Evolutionary conservation across 495 filamentous ascomycete genomes (phyloP), one percentile per base, ranked within the genome.

Genomic region (Lasiosphaeria hispida): DNA sequence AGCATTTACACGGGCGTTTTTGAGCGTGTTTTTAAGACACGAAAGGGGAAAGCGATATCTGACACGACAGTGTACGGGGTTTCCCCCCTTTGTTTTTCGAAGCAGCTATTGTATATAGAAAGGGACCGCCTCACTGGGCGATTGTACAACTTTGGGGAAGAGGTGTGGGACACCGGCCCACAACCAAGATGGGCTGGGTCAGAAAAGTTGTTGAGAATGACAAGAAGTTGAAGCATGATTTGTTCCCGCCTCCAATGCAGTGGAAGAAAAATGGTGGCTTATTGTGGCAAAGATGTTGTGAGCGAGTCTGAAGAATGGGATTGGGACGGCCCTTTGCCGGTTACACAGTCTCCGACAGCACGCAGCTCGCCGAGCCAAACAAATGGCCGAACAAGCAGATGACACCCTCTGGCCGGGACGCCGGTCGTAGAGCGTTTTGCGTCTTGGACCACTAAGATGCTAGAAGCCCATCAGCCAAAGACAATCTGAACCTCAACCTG

Each of bases 1-100:
- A 57, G 59, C 59, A 62, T 62, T 62, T 62, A 58, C 59, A 58
- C n/a, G 59, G 59, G 59, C 45, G 43, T 57, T 53, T 58, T 35
- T 34, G 30, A n/a, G 15, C 44, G 14, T 14, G 33, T 30, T 45
- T 38, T 37, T 14, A 17, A 45, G 14, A 7, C 7, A 13, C 10
- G 34, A 23, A 10, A n/a, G 37, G 23, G 18, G 30, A 11, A 19
- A 19, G 17, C 53, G 23, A 30, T 30, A 30, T 30, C 23, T 30
- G 23, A 48, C 38, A 39, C 17, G 14, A 7, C 15, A 37, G 18
- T 23, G 38, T 10, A 19, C 33, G 1, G 30, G 36, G 10, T 14
- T 23, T 37, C 17, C 55, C n/a, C 37, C 3, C 34, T 44, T 37
- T 41, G 9, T 39, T 40, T 17, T 19, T 36, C 23, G 23, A 49